A percentile compares a stretch with the other conserved stretches of the same genome.
These are phyloP conservation scores for Mimosa pudica DNA, from an alignment of 306 rosid genomes.

Conservation along the genomic window DNA sequence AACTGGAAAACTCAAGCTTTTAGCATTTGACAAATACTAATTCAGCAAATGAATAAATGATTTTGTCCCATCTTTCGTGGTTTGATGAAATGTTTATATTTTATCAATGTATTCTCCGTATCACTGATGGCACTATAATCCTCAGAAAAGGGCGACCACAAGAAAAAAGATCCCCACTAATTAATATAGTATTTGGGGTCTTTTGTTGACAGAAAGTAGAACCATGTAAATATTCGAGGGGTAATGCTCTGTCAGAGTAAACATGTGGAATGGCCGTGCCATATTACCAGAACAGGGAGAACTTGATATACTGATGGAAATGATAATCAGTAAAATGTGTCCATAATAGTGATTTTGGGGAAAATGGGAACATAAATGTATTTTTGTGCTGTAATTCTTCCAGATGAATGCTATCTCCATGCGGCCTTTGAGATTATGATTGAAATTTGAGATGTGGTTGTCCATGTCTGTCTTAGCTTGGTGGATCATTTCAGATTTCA, in stretches of 20 bases:
- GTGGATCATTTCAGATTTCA: slow-evolving; percentile 16
- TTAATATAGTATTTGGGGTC: not conserved
- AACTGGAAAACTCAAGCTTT: not conserved
- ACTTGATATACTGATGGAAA: slow-evolving; percentile 6
- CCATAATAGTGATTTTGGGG: not conserved
- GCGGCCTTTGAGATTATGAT: slow-evolving; percentile 2
- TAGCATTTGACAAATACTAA: not conserved
- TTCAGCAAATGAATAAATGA: not conserved
- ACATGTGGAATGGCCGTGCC: slow-evolving; percentile 3
- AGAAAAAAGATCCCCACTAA: not conserved
- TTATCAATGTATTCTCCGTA: not conserved
- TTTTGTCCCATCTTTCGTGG: not conserved
- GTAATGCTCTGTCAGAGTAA: slow-evolving; percentile 1
- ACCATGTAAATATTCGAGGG: not conserved
- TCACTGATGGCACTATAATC: not conserved
- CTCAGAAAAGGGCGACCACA: not conserved
- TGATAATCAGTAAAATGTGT: not conserved
- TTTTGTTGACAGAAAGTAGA: not conserved
- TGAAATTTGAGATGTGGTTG: slow-evolving; percentile 24
- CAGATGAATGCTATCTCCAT: slow-evolving; percentile 4
- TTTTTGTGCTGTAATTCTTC: not conserved
- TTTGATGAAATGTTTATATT: not conserved
- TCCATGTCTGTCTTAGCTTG: slow-evolving; percentile 16
- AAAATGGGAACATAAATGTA: slow-evolving; percentile 8
- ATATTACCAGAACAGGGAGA: slow-evolving; percentile 1